Conservation (phyloP, 2,329 filamentous ascomycete genomes). For the Pseudopyrenochaeta lycopersici region DNA sequence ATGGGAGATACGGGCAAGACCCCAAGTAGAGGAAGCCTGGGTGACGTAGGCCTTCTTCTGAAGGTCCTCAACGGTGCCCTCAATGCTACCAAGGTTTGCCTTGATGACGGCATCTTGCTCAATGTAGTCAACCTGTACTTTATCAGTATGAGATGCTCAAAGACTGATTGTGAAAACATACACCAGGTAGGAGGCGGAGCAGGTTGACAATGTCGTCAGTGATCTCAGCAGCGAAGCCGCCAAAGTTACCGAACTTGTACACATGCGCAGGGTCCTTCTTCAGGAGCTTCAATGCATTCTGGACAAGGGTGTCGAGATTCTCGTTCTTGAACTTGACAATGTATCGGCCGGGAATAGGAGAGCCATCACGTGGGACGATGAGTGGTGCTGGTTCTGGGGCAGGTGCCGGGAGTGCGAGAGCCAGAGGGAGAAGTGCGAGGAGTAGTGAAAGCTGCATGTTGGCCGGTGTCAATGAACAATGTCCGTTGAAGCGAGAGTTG, state of each 20-base stretch:
- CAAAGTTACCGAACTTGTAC: slow-evolving; percentile 50
- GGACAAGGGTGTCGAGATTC: slow-evolving; percentile 30
- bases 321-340: slow-evolving; percentile 57
- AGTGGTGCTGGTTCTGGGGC: slow-evolving; percentile 44
- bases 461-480: slow-evolving; percentile 22
- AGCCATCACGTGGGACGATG: slow-evolving; percentile 47
- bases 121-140: slow-evolving; percentile 47
- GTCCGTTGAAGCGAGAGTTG: slow-evolving; percentile 21
- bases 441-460: slow-evolving; percentile 52
- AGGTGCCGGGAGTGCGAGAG: slow-evolving; percentile 33
- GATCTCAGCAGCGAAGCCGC: slow-evolving; percentile 50
- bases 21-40: slow-evolving; percentile 52
- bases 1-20: slow-evolving; percentile 54
- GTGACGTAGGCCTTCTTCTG: slow-evolving; percentile 48
- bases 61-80: slow-evolving; percentile 22
- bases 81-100: slow-evolving; percentile 32
- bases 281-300: slow-evolving; percentile 31
- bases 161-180: slow-evolving; percentile 15
- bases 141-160: slow-evolving; percentile 7
- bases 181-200: slow-evolving; percentile 40
- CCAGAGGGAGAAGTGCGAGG: slow-evolving; percentile 50
- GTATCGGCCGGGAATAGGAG: slow-evolving; percentile 54
- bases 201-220: slow-evolving; percentile 38
- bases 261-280: slow-evolving; percentile 41
- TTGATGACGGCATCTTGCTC: slow-evolving; percentile 51